phyloP scores from a whole-genome alignment of 2,329 filamentous ascomycete species.

The Ophiostoma populinum region DNA sequence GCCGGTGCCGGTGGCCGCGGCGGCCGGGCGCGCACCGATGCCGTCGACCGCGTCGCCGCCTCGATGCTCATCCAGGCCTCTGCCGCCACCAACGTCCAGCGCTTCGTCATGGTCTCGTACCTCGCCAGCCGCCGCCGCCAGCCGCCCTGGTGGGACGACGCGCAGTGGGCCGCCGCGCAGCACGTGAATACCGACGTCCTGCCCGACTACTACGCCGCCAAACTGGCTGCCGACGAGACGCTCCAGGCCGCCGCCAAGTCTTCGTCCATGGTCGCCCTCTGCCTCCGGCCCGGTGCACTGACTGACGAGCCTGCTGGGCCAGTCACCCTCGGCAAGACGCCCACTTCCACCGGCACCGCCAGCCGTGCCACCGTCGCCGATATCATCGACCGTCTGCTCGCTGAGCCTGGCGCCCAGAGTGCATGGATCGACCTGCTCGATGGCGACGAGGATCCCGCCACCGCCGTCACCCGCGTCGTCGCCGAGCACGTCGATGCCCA shows the following conservation, averaged over 20 bases:
- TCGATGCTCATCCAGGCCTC: conserved; percentile 44
- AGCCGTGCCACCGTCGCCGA: conserved; percentile 43
- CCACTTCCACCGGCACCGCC: conserved; percentile 21
- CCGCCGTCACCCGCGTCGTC: conserved; percentile 31
- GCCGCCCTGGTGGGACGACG: conserved; percentile 38
- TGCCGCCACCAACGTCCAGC: conserved; percentile 28
- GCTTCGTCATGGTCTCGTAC: conserved; percentile 50
- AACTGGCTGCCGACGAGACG: conserved; percentile 40
- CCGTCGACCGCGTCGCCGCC: conserved; percentile 45
- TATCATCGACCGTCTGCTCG: conserved; percentile 37
- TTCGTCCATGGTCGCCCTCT: conserved; percentile 28
- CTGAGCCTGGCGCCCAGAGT: conserved; percentile 24
- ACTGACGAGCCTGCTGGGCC: conserved; percentile 29
- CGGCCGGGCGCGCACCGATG: conserved; percentile 25
- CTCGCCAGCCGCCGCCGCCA: conserved; percentile 31
- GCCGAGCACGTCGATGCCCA: conserved; percentile 31
- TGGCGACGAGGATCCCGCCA: conserved; percentile 29
- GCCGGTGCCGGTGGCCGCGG: conserved; percentile 46
- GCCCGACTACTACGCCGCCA: conserved; percentile 40
- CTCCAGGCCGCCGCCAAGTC: conserved; percentile 30
- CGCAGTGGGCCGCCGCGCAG: conserved; percentile 25
- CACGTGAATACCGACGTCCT: conserved; percentile 26
- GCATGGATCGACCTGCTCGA: conserved; percentile 38
- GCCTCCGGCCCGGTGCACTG: conserved; percentile 34
- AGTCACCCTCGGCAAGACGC: conserved; percentile 29